These are phyloP conservation scores for Erythrobasidium hasegawianum DNA, from an alignment of 1,284 basidiomycete species.

Conservation along the genomic window DNA sequence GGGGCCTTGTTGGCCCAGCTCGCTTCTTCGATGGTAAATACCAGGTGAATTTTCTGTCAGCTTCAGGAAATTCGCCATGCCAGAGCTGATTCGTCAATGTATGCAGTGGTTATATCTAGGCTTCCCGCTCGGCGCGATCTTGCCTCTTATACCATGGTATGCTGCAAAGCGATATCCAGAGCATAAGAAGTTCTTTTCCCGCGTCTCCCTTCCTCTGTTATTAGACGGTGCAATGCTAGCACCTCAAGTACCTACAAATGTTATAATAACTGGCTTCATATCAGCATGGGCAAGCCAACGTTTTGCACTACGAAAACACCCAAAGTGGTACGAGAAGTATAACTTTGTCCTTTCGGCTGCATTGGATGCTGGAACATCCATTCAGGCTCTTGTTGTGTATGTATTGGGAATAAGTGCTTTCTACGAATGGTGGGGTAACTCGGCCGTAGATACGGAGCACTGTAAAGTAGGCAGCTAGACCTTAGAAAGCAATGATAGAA, in stretches of 20 bases:
- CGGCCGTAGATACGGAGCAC: slow-evolving; percentile 42
- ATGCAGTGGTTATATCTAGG: slow-evolving; percentile 41
- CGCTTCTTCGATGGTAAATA: slow-evolving; percentile 51
- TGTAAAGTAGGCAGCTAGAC: slow-evolving; percentile 36
- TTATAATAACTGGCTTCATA: slow-evolving; percentile 44
- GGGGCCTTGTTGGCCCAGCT: slow-evolving; percentile 49
- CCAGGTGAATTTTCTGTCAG: no score
- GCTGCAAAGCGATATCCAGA: slow-evolving; percentile 40
- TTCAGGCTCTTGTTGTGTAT: slow-evolving; percentile 46
- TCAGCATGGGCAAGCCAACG: slow-evolving; percentile 44
- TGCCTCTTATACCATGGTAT: slow-evolving; percentile 45
- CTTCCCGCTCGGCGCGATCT: slow-evolving; percentile 43
- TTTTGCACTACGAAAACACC: slow-evolving; percentile 42
- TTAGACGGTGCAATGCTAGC: slow-evolving; percentile 44
- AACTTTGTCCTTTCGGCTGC: slow-evolving; percentile 34
- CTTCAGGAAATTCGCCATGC: no score
- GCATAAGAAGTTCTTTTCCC: slow-evolving; percentile 37
- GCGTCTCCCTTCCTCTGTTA: slow-evolving; percentile 44
- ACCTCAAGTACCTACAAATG: slow-evolving; percentile 46
- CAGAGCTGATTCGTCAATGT: no score
- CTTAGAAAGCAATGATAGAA: no score
- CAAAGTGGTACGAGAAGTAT: slow-evolving; percentile 47
- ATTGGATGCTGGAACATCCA: slow-evolving; percentile 44
- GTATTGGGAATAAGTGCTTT: slow-evolving; percentile 40
- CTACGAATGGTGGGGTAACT: slow-evolving; percentile 42